These are phyloP conservation scores for Trichomonas tenax DNA, from an alignment of 208 protist species.

Conservation along the genomic window DNA sequence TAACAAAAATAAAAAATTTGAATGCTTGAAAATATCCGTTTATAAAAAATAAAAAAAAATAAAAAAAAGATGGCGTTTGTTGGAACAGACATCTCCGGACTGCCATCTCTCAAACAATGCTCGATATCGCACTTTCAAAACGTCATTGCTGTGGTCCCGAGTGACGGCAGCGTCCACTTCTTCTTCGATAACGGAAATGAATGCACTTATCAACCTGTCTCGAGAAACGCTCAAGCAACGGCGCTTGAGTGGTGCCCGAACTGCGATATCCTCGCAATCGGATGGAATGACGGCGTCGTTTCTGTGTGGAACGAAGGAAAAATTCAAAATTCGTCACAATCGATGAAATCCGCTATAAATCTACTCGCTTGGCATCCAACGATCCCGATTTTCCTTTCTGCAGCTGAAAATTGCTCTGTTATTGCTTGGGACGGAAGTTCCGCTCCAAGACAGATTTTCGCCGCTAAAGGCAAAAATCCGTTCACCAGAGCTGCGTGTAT, in stretches of 20 bases:
- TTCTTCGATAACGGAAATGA: background rate
- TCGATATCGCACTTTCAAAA: background rate
- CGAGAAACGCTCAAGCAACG: background rate
- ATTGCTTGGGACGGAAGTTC: background rate
- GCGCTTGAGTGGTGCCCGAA: background rate
- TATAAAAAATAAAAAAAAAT: background rate
- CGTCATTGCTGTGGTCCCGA: background rate
- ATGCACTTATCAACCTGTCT: background rate
- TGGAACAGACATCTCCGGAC: background rate
- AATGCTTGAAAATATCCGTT: too few species aligned
- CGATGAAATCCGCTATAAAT: background rate
- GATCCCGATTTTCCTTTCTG: background rate
- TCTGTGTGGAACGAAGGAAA: background rate
- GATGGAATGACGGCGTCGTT: background rate
- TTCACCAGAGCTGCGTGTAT: background rate
- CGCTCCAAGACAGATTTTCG: background rate
- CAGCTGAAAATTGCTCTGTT: background rate
- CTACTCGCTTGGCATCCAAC: background rate
- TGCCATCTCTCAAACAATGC: background rate
- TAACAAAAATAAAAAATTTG: too few species aligned
- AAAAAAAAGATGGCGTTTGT: background rate
- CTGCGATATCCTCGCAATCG: background rate
- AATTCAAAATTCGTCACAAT: background rate
- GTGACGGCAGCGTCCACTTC: background rate
- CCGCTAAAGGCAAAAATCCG: background rate